Evolutionary conservation across 1,139 yeast species (phyloP), one percentile per base, ranked within the genome.

Genomic region (Zygoascus meyerae): DNA sequence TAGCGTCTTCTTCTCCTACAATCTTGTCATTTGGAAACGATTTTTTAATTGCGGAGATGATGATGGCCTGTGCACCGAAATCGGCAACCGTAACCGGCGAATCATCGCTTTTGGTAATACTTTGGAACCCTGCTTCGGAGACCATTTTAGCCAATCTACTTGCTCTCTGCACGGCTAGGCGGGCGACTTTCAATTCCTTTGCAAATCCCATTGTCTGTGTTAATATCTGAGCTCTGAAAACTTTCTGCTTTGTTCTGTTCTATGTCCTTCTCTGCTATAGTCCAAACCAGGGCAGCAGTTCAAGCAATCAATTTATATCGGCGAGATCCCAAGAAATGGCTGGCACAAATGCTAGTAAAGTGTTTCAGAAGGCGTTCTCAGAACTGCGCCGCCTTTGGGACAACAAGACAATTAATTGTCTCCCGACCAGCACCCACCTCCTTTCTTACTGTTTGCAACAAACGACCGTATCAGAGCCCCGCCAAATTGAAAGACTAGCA

Each of bases 71-170:
- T 0, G 97, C 92, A 4, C 95, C 96, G 64, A 84, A 92, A 63
- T 92, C 99, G 17, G 97, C 98, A 44, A 92, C 77, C 1, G 99
- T 92, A 11, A 92, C 99, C 1, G 99, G 99, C 1, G 96, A 86
- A 55, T 81, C 79, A 64, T 92, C 99, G 34, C 78, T 77, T 62
- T 92, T 92, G 53, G 89, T 83, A 54, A 87, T 81, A 30, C 75
- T 69, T 53, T 72, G 75, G 34, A 52, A 53, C 10, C 44, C 45
- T 18, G 52, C 42, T 16, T 75, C 69, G 32, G 92, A 83, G 34
- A 92, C 84, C 44, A 78, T 72, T 59, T 81, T 79, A 33, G 97
- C 86, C 51, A 92, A 71, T 14, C 77, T 63, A 1, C 95, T 78
- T 0, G 98, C 97, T 61, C 95, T 75, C 58, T 82, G 85, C 31